Evolutionary conservation across 2,329 filamentous ascomycete species (phyloP).

Genomic region (Cladosporium oxysporum): DNA sequence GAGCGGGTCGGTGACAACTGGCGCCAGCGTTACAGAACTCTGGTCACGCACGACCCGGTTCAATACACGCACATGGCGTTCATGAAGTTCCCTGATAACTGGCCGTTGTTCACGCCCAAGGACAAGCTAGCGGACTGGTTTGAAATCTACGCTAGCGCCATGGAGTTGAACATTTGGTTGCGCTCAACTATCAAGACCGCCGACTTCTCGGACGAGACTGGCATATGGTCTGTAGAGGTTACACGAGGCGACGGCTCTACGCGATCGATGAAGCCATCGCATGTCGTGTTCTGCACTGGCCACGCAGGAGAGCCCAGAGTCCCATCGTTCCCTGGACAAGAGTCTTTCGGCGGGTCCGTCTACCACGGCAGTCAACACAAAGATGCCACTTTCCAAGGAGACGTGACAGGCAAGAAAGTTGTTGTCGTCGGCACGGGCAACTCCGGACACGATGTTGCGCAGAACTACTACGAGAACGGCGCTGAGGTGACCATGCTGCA

Average conservation of each 20-base stretch:
- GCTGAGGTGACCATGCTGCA: conserved; percentile 71
- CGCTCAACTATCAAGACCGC: conserved; percentile 52
- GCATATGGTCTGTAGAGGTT: conserved; percentile 59
- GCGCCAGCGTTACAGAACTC: conserved; percentile 33
- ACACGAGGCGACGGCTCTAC: conserved; percentile 45
- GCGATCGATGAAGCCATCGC: conserved; percentile 60
- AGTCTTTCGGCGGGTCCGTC: conserved; percentile 60
- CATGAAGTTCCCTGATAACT: conserved; percentile 62
- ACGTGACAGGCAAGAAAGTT: conserved; percentile 58
- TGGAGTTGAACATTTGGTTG: conserved; percentile 71
- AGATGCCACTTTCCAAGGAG: conserved; percentile 49
- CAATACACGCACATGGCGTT: conserved; percentile 64
- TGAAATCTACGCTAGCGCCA: conserved; percentile 60
- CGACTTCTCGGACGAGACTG: conserved; percentile 49
- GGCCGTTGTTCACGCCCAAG: conserved; percentile 69
- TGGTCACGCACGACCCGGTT: conserved; percentile 69
- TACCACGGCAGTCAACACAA: conserved; percentile 50
- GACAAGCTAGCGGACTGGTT: conserved; percentile 62
- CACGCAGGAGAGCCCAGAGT: conserved; percentile 66
- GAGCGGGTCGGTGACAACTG: conserved; percentile 20
- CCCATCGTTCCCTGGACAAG: conserved; percentile 49
- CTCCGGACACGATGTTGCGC: conserved; percentile 66
- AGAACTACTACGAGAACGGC: conserved; percentile 61
- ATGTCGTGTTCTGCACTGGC: conserved; percentile 68
- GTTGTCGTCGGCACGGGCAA: conserved; percentile 70